These are phyloP conservation scores for Neurospora sublineolata DNA, from an alignment of 495 filamentous ascomycete species.

Conservation along the genomic window DNA sequence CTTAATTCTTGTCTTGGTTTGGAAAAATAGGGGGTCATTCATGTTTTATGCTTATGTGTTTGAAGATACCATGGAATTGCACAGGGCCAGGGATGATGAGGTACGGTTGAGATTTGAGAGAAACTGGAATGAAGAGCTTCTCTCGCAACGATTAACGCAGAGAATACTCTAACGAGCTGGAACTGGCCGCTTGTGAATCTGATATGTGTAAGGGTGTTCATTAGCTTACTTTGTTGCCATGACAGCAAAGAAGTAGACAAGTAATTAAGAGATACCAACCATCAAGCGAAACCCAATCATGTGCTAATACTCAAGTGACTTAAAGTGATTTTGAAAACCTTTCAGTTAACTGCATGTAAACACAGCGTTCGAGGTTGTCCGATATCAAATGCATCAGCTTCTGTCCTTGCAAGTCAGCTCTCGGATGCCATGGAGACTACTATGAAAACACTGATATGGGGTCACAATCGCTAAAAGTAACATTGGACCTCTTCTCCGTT, in stretches of 20 bases:
- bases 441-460: neutral
- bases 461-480: neutral
- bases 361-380: neutral
- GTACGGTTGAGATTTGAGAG: neutral
- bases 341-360: neutral
- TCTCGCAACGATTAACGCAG: neutral
- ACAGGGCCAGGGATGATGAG: neutral
- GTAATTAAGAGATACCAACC: neutral
- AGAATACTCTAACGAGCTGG: neutral
- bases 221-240: neutral
- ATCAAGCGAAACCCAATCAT: neutral
- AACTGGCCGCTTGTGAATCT: neutral
- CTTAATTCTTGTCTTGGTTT: neutral
- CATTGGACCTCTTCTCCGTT: neutral
- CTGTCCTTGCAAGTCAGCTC: neutral
- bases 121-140: neutral
- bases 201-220: neutral
- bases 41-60: slow-evolving; percentile 2
- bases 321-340: neutral
- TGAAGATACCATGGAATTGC: slow-evolving; percentile 3
- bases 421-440: neutral
- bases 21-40: neutral
- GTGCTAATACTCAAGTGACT: neutral
- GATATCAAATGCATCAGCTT: neutral
- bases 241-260: neutral